A percentile compares a stretch with the other conserved stretches of the same genome.
Evolutionary conservation across 2,329 filamentous ascomycete genomes (phyloP).

Genomic region (Ophiostoma piceae): DNA sequence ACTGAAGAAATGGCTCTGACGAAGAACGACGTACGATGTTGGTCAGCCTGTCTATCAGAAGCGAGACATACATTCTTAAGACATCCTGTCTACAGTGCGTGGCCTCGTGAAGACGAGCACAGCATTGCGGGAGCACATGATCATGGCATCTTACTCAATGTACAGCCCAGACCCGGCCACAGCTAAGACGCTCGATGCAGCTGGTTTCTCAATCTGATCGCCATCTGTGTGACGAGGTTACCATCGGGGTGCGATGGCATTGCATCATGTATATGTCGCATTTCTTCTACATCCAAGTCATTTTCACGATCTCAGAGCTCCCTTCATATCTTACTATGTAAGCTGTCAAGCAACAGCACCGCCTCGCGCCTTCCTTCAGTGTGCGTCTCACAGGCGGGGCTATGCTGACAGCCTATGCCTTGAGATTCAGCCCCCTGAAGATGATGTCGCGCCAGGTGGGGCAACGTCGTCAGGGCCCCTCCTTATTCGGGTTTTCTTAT

Average conservation of each 20-base stretch:
- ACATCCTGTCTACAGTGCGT: neutral
- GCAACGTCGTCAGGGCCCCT: slow-evolving; percentile 4
- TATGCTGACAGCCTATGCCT: slow-evolving; percentile 10
- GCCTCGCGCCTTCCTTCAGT: neutral
- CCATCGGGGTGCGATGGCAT: neutral
- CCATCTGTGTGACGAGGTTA: neutral
- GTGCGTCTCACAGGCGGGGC: neutral
- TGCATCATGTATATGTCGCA: neutral
- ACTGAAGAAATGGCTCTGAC: neutral
- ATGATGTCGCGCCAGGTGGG: slow-evolving; percentile 2
- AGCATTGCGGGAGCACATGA: neutral
- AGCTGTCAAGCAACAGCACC: slow-evolving; percentile 5
- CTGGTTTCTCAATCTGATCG: neutral
- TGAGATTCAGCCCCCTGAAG: slow-evolving; percentile 6
- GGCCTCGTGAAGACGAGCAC: neutral
- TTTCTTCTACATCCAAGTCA: neutral
- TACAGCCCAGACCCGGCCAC: neutral
- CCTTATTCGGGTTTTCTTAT: neutral
- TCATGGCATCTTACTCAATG: neutral
- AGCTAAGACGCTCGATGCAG: neutral
- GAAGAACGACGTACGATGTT: neutral
- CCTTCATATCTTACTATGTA: neutral
- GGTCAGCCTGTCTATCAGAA: neutral
- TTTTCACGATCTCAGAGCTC: neutral
- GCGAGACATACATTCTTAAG: neutral